phyloP scores from a whole-genome alignment of 768 basidiomycete species.

The Mycena indigotica region DNA sequence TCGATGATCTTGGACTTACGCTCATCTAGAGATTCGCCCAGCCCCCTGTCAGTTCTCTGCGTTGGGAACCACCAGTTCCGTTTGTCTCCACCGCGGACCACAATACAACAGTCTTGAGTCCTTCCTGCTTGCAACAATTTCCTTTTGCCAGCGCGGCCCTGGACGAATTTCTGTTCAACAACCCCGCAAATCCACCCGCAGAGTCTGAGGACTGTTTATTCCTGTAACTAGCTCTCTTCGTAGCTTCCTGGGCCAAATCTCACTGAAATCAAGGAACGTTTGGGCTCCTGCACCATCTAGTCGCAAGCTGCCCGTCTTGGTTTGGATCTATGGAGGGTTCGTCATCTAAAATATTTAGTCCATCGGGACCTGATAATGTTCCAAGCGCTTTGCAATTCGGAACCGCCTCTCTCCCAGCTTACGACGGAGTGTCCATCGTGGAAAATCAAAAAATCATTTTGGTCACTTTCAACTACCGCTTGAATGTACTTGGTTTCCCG shows the following conservation, averaged over 20 bases:
- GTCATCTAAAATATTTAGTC: background rate
- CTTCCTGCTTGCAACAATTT: slow-evolving; percentile 17
- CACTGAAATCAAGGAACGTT: background rate
- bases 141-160: slow-evolving; percentile 1
- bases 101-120: slow-evolving; percentile 5
- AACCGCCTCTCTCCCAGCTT: slow-evolving; percentile 6
- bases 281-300: slow-evolving; percentile 1
- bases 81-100: slow-evolving; percentile 4
- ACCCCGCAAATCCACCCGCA: slow-evolving; percentile 3
- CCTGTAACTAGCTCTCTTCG: background rate
- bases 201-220: slow-evolving; percentile 20
- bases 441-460: slow-evolving; percentile 10
- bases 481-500: slow-evolving; percentile 20
- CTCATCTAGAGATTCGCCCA: slow-evolving; percentile 12
- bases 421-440: slow-evolving; percentile 12
- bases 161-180: slow-evolving; percentile 11
- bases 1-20: background rate
- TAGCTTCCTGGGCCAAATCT: background rate
- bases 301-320: background rate
- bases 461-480: slow-evolving; percentile 16
- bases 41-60: slow-evolving; percentile 3
- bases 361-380: background rate
- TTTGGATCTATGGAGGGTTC: slow-evolving; percentile 11
- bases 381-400: slow-evolving; percentile 12
- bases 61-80: slow-evolving; percentile 14